Conservation (phyloP, 805 yeast genomes). For the Pichia nakasei region DNA sequence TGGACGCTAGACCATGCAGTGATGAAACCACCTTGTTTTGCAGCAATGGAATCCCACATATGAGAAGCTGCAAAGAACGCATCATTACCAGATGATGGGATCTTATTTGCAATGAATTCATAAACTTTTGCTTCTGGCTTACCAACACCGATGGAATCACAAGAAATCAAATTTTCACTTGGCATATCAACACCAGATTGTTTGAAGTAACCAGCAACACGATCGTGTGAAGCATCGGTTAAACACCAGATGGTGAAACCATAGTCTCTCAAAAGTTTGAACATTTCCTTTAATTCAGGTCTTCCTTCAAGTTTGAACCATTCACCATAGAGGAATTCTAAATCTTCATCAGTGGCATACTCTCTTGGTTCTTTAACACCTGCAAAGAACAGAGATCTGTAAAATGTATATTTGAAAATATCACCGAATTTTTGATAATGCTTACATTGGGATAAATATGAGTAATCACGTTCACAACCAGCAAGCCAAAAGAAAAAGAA, state of each 20-base stretch:
- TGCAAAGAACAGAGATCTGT: slow-evolving; percentile 20
- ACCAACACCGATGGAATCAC: slow-evolving; percentile 24
- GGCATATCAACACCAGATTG: slow-evolving; percentile 22
- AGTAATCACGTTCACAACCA: slow-evolving; percentile 72
- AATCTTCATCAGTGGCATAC: slow-evolving; percentile 22
- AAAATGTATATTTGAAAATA: slow-evolving; percentile 22
- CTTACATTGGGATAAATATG: slow-evolving; percentile 21
- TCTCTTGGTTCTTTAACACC: slow-evolving; percentile 22
- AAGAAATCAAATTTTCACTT: slow-evolving; percentile 22
- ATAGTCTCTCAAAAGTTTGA: slow-evolving; percentile 21
- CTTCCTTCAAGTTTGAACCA: slow-evolving; percentile 22
- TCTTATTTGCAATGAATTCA: slow-evolving; percentile 19
- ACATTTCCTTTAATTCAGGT: slow-evolving; percentile 23
- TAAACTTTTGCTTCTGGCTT: slow-evolving; percentile 25
- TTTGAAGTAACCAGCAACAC: slow-evolving; percentile 23
- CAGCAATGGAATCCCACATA: slow-evolving; percentile 28
- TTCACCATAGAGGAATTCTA: slow-evolving; percentile 18
- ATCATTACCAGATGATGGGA: slow-evolving; percentile 21
- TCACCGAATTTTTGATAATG: slow-evolving; percentile 20
- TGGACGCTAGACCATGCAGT: slow-evolving; percentile 27
- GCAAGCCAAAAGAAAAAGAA: slow-evolving; percentile 12
- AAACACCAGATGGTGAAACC: slow-evolving; percentile 26
- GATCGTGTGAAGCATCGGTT: slow-evolving; percentile 22
- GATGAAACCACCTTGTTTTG: slow-evolving; percentile 23
- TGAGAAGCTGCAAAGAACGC: slow-evolving; percentile 28